Base-by-base conservation (phyloP, 2,329 filamentous ascomycete genomes). In the Sordariomycetes sp. region DNA sequence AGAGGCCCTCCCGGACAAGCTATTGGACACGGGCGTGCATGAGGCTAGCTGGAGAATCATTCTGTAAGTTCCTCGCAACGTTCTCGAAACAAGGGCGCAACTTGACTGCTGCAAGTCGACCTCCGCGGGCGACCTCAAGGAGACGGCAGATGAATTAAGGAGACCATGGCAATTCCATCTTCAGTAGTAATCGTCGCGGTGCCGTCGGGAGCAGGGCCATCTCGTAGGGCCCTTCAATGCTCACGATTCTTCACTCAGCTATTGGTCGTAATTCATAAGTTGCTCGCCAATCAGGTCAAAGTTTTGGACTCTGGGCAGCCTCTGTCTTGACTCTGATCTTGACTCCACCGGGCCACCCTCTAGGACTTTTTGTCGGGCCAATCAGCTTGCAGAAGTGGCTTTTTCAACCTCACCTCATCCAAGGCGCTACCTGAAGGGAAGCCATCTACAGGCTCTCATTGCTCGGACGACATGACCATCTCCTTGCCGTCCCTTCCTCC, bases 401-500 rank as follows among this genome's bases (percentile, higher is more conserved):
- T 45, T 27, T 46, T 30, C 33, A 40, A 45, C 45, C 42, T 46
- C 42, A 32, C 24, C 33, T 45, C 33, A 43, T 35, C 33, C 33
- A 35, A 35, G 33, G 18, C 18, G 25, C 25, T 11, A 19, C 33
- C 16, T 28, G 25, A 26, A 18, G 21, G 8, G 17, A 29, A 38
- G 44, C 34, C 47, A 50, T 51, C 48, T 41, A 55, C 44, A 53
- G 51, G 51, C 42, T 53, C 42, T 52, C 50, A 33, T 54, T 45
- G 38, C 39, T 43, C 35, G 41, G 39, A 30, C 33, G n/a, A 32
- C 35, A 37, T 33, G 33, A 65, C 63, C 59, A 64, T 64, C 61
- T 61, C 65, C 63, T 63, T 62, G 57, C 58, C 54, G 44, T 46
- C 51, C 38, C 53, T 49, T 56, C 61, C 56, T 56, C 55, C 59